Base-by-base conservation (phyloP, 2,329 filamentous ascomycete genomes). In the Trichoderma sp. region DNA sequence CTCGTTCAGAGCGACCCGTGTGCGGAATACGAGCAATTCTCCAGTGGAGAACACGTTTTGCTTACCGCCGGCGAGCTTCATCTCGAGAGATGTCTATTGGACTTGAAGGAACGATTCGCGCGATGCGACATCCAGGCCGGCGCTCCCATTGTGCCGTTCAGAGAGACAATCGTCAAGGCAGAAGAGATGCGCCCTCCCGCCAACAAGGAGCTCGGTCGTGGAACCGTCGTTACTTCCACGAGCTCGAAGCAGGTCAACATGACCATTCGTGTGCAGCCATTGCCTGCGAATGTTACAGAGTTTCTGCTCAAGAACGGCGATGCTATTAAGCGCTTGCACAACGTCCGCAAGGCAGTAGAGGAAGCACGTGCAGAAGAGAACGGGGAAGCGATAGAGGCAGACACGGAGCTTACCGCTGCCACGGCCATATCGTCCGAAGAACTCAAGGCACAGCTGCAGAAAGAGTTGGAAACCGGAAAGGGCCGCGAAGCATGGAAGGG, bases 1-100 rank as follows among this genome's bases (percentile, higher is more conserved):
- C 86, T 99, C 1, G 93, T 97, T 39, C 93, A 97, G 74, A 96
- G 93, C 71, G 95, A 99, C 72, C 94, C 95, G 0, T 98, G 95
- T 72, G 95, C 94, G 15, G 89, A 96, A 75, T 99, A 99, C 71
- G 93, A 98, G 75, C 92, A 96, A 58, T 89, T 98, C 60, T 85
- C 89, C 64, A 97, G 90, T 70, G 95, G 95, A 64, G 95, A 99
- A 78, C 95, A 99, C 76, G 95, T 99, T 48, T 87, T 99, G 24
- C 78, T 97, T 44, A 98, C 95, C 0, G 95, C 95, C 6, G 95
- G 95, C 62, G 95, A 99, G 77, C 75, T 99, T 69, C 95, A 99
- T 78, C 82, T 99, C 3, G 95, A 99, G 77, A 84, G 95, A 64
- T 99, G 95, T 74, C 77, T 99, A 66, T 97, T 95, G 61, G 95